Base-by-base conservation (phyloP, 164 flowering plant species). In the Vitis rotundifolia region DNA sequence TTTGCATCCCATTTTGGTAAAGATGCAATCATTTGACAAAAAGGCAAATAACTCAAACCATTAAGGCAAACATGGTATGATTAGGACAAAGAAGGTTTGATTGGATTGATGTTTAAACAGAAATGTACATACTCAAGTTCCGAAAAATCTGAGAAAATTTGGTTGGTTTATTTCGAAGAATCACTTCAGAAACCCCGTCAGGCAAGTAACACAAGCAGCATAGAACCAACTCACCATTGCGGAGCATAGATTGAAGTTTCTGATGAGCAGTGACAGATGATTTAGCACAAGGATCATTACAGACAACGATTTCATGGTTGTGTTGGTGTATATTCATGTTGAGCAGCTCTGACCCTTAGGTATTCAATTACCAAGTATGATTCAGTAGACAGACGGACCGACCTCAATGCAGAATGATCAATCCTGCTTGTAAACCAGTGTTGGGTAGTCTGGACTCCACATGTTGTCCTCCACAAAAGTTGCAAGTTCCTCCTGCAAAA, bases 401-500 rank as follows among this genome's bases (percentile, higher is more conserved):
- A 53, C 1, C 7, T 12, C 14, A 13, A 13, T 14, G n/a, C 14
- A 53, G 56, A 12, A n/a, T 19, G 57, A 16, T 87, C 80, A 91
- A 19, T 87, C 89, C 61, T 80, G 65, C 83, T 71, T 88, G 85
- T 78, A 95, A 50, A 95, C 94, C 76, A 95, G 63, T n/a, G 87
- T 90, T 53, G 99, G 94, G 76, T 95, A 95, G 50, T 75, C 86
- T 16, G 98, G 98, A 72, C 19, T 72, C 99, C 99, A 93, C 99
- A 91, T 95, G 80, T 85, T 95, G 80, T 84, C 81, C 80, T 81
- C 18, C 80, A 95, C 94, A 72, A 71, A 90, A 7, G 77, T 75
- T 5, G 47, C 16, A 49, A 88, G 78, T 81, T 91, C 98, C 70
- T 89, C 96, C 99, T 92, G 87, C 80, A 9, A 49, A 60, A 8